Conservation (phyloP, 2,329 filamentous ascomycete genomes). For the Herpomyces periplanetae region DNA sequence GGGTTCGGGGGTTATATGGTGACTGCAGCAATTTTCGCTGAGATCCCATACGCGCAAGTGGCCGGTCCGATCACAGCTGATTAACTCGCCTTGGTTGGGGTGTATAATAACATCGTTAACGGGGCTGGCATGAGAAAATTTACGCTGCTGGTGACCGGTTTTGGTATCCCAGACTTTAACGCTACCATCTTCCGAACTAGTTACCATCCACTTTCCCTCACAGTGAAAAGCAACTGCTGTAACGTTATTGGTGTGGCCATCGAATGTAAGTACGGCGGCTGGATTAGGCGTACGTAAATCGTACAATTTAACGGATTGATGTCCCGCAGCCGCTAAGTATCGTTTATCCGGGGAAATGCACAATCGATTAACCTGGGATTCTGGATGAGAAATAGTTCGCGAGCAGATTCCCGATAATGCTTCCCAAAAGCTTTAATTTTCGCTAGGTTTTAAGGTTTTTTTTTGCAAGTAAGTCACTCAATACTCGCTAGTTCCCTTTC, state of each 20-base stretch:
- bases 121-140: constrained; percentile 54
- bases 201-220: constrained; percentile 98
- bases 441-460: constrained; percentile 1
- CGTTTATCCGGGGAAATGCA: constrained; percentile 96
- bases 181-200: constrained; percentile 73
- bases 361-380: constrained; percentile 88
- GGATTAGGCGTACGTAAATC: constrained; percentile 97
- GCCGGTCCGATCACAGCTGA: constrained; percentile 68
- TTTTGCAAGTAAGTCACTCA: too few species aligned
- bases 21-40: constrained; percentile 80
- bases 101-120: constrained; percentile 98
- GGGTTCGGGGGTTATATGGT: constrained; percentile 81
- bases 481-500: too few species aligned
- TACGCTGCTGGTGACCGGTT: constrained; percentile 48
- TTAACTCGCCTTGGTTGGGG: constrained; percentile 88
- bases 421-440: constrained; percentile 47
- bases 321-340: constrained; percentile 42
- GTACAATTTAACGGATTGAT: constrained; percentile 77
- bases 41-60: constrained; percentile 87
- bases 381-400: constrained; percentile 81
- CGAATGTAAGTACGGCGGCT: constrained; percentile 62
- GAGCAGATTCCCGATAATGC: constrained; percentile 89
- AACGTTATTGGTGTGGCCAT: constrained; percentile 79
- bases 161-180: constrained; percentile 93
- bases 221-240: constrained; percentile 93